phyloP scores from a whole-genome alignment of 2,329 filamentous ascomycete genomes.

The Colletotrichum euphorbiae region DNA sequence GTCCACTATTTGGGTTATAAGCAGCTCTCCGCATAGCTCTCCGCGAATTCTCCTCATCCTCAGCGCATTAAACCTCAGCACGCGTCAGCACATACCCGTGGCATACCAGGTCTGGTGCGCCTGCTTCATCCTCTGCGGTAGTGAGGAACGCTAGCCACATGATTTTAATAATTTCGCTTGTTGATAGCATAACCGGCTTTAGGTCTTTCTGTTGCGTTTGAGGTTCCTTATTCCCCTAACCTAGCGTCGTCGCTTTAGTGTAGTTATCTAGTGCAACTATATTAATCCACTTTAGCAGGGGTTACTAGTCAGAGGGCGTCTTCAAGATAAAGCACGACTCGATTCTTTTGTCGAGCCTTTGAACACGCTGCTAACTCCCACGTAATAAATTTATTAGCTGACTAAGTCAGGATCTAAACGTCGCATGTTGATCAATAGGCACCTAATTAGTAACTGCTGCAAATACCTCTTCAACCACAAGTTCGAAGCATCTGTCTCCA shows the following conservation, averaged over 20 bases:
- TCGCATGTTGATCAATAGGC: not conserved
- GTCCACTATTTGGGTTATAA: not conserved
- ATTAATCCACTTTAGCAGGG: not conserved
- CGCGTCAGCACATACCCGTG: no score
- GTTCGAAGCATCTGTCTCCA: constrained; percentile 4
- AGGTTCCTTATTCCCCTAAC: not conserved
- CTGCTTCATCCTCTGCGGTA: constrained; percentile 3
- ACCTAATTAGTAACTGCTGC: constrained; percentile 4
- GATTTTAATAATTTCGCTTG: constrained; percentile 13
- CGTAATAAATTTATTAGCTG: constrained; percentile 4
- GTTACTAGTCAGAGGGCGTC: constrained; percentile 1
- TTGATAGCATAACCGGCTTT: not conserved
- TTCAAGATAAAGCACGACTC: constrained; percentile 1
- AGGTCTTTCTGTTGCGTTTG: not conserved
- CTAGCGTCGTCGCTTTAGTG: not conserved
- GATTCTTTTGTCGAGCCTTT: constrained; percentile 5
- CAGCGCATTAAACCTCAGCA: constrained; percentile 1
- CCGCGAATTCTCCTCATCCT: constrained; percentile 1
- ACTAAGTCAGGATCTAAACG: constrained; percentile 1
- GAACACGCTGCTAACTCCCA: not conserved
- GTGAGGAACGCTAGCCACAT: constrained; percentile 9
- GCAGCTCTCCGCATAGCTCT: not conserved
- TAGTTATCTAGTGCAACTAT: not conserved
- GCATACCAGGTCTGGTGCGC: not conserved
- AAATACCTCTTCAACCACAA: not conserved